Conservation (phyloP, 2,329 filamentous ascomycete species). For the Neofusicoccum cordaticola region DNA sequence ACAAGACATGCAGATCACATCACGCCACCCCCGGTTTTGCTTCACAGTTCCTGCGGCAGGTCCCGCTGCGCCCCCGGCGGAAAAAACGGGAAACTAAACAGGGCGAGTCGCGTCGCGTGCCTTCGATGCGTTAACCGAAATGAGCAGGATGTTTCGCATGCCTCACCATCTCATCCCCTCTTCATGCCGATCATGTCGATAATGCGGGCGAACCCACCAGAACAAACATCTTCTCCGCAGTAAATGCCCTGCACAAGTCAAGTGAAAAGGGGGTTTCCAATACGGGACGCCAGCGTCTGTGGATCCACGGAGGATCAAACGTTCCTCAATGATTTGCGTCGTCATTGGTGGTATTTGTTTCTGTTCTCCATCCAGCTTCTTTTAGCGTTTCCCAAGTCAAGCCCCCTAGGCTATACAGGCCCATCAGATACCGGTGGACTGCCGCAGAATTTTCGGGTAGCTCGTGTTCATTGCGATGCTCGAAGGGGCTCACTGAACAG, state of each 20-base stretch:
- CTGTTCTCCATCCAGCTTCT: neutral
- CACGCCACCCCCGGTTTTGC: neutral
- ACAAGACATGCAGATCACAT: neutral
- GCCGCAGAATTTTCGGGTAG: neutral
- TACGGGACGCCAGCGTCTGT: neutral
- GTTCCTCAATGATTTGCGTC: neutral
- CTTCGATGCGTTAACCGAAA: neutral
- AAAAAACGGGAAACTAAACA: neutral
- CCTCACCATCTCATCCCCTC: neutral
- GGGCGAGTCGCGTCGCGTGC: neutral
- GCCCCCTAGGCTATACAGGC: neutral
- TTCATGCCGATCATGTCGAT: neutral
- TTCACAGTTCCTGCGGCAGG: neutral
- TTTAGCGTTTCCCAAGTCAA: neutral
- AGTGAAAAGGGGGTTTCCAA: neutral
- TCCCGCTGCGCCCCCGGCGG: neutral
- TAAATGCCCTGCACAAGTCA: neutral
- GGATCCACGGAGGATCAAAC: neutral
- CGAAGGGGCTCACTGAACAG: neutral
- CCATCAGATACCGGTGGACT: neutral
- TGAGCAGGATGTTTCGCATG: conserved; percentile 3
- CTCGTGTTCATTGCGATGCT: neutral
- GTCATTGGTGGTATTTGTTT: neutral
- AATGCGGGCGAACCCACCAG: neutral
- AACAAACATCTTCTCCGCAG: neutral